Base-by-base conservation (phyloP, 1,284 basidiomycete species). In the Taiwanofungus camphoratus region DNA sequence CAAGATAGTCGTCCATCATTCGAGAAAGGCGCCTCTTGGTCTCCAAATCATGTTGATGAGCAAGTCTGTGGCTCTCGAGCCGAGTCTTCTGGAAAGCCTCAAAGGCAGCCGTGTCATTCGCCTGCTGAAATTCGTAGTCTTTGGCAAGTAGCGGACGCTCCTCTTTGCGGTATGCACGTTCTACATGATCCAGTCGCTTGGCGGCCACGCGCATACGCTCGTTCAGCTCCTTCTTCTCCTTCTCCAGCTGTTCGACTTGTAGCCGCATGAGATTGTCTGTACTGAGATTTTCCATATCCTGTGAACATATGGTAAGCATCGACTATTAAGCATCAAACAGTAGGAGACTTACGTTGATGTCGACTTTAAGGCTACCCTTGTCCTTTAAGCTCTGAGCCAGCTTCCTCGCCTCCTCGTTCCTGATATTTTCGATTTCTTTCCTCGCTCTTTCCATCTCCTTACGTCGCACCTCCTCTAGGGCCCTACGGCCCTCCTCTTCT, bases 141-240 rank as follows among this genome's bases (percentile, higher is more conserved):
- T 88, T 71, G 1, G 76, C 76, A 32, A 98, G 77, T 13, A 98
- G 73, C 0, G 92, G 88, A 9, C 85, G 79, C 64, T 98, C 96
- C 50, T 94, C 93, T 67, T 92, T 92, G 53, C 95, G 87, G 71
- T 88, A 92, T 0, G 95, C 94, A 51, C 96, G 91, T 70, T 99
- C 95, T 60, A 91, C 66, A 66, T 99, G 94, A 61, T 99, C 95
- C 57, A 98, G 82, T 23, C 92, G 87, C 69, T 98, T 97, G 45
- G 84, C 67, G 42, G 89, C 77, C 52, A 94, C 79, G 27, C 92
- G 85, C 48, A 97, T 74, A 20, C 86, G 81, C 58, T 94, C 89
- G 51, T 77, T 79, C 52, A 92, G 73, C 55, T 94, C 89, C 56
- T 83, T 86, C 77, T 96, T 96, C 70, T 98, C 95, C 69, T 96